Evolutionary conservation across 2,329 filamentous ascomycete genomes (phyloP).

Genomic region (Amauroascus niger): DNA sequence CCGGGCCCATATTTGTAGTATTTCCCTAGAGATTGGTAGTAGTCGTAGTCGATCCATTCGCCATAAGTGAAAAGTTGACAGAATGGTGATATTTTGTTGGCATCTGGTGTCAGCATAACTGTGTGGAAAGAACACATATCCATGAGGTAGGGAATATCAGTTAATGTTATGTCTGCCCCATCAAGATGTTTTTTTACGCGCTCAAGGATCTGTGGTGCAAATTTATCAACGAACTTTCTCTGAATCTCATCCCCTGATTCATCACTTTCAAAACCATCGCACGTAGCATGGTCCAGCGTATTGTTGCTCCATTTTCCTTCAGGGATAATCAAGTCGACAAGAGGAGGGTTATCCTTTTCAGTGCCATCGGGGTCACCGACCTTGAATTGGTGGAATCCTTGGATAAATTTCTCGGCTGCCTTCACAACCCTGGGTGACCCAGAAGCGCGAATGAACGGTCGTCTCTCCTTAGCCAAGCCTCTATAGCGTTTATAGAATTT

Average conservation of each 20-base stretch:
- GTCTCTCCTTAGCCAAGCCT: constrained; percentile 46
- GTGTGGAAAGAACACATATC: constrained; percentile 81
- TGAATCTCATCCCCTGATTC: constrained; percentile 39
- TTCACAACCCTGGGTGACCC: constrained; percentile 61
- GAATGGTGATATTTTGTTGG: constrained; percentile 54
- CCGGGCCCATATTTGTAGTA: constrained; percentile 74
- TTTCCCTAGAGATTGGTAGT: constrained; percentile 69
- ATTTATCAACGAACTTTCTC: constrained; percentile 50
- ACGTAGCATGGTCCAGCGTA: constrained; percentile 65
- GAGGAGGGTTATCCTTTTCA: constrained; percentile 41
- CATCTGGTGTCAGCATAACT: constrained; percentile 49
- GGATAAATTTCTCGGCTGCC: constrained; percentile 65
- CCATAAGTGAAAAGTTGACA: constrained; percentile 62
- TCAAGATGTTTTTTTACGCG: constrained; percentile 60
- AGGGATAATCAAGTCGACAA: constrained; percentile 55
- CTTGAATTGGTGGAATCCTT: constrained; percentile 58
- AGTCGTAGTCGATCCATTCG: constrained; percentile 74
- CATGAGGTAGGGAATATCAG: constrained; percentile 65
- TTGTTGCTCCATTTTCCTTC: constrained; percentile 64
- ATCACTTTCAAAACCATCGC: constrained; percentile 56
- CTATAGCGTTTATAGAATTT: constrained; percentile 68
- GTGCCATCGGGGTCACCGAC: constrained; percentile 32
- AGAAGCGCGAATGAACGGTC: constrained; percentile 63
- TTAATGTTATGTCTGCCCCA: constrained; percentile 54
- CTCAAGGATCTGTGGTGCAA: constrained; percentile 56